A percentile compares a stretch with the other conserved stretches of the same genome.
These are phyloP conservation scores for Rhodosporidiobolus sp. DNA, from an alignment of 768 basidiomycete species.

Conservation along the genomic window DNA sequence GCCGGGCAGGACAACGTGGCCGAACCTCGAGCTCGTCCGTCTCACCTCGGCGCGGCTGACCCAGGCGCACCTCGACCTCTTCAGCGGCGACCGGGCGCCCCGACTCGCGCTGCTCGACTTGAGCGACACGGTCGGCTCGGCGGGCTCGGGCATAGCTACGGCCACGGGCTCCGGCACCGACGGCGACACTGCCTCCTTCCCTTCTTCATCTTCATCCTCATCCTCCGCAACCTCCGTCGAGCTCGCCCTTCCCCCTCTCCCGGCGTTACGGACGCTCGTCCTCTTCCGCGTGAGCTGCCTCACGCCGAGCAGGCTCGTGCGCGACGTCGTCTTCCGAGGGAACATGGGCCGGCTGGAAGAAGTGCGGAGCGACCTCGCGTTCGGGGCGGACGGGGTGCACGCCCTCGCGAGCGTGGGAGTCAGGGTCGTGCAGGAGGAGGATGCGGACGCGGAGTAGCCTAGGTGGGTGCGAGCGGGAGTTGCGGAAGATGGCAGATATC, in stretches of 20 bases:
- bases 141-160: too few relatives aligned
- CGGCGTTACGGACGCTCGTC: neutral
- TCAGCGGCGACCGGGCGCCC: neutral
- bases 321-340: neutral
- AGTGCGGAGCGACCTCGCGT: neutral
- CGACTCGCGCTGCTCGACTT: neutral
- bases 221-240: too few relatives aligned
- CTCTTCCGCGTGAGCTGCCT: neutral
- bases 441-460: neutral
- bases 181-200: too few relatives aligned
- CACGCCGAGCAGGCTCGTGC: neutral
- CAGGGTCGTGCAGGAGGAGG: neutral
- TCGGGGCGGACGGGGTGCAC: neutral
- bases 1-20: neutral
- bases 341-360: neutral
- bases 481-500: too few relatives aligned
- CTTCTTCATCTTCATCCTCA: too few relatives aligned
- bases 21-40: neutral
- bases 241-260: neutral
- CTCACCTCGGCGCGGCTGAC: neutral
- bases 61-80: conserved; percentile 5
- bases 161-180: too few relatives aligned
- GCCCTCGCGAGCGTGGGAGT: neutral
- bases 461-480: too few relatives aligned
- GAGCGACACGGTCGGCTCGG: neutral